Conservation (phyloP, 2,329 filamentous ascomycete genomes). For the Colletotrichum plurivorum region DNA sequence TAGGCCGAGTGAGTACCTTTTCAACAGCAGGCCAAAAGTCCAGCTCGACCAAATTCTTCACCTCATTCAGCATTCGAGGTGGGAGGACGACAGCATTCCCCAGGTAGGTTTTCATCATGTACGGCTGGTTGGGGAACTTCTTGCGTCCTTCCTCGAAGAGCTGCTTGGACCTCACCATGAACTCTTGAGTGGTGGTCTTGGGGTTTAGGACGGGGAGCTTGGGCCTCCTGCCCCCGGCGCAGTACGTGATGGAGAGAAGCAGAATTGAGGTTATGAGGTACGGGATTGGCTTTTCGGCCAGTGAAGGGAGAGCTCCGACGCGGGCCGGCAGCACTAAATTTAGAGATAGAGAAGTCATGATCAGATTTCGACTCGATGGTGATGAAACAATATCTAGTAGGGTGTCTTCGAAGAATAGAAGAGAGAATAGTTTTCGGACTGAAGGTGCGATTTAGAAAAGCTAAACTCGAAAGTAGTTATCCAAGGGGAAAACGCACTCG, state of each 20-base stretch:
- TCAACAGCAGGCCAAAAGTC: constrained; percentile 1
- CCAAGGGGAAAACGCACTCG: too few species aligned
- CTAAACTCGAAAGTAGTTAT: too few species aligned
- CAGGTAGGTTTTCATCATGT: background rate
- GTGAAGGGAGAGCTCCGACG: background rate
- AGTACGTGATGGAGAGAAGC: background rate
- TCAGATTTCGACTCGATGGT: too few species aligned
- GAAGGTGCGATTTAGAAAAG: too few species aligned
- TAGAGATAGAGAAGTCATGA: too few species aligned
- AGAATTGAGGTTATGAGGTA: background rate
- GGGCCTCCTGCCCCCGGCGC: background rate
- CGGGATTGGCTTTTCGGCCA: background rate
- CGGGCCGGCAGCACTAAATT: too few species aligned
- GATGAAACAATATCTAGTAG: too few species aligned
- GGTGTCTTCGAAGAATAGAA: too few species aligned
- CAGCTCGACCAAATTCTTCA: background rate
- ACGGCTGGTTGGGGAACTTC: background rate
- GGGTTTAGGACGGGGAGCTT: background rate
- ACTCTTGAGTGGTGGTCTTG: background rate
- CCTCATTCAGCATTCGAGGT: background rate
- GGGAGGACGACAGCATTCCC: background rate
- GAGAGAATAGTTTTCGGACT: too few species aligned
- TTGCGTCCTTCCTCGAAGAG: background rate
- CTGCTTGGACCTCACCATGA: background rate
- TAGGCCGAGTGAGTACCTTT: background rate